Evolutionary conservation across 2,329 filamentous ascomycete genomes (phyloP).

Genomic region (Botrytis squamosa): DNA sequence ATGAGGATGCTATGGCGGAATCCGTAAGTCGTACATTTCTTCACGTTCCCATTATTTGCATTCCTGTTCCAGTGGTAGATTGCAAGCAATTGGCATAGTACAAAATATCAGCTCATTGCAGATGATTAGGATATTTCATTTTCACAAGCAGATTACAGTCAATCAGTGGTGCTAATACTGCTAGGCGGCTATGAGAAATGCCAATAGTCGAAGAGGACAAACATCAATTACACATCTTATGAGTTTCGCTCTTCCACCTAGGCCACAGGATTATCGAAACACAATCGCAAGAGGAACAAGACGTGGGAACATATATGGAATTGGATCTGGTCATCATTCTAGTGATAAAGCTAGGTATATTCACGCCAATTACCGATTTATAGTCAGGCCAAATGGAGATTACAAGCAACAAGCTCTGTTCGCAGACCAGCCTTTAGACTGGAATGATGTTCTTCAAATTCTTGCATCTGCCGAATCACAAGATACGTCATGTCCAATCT

Average conservation of each 20-base stretch:
- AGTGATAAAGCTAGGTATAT: constrained; percentile 90
- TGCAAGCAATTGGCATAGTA: not conserved
- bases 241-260: constrained; percentile 80
- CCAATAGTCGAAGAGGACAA: constrained; percentile 78
- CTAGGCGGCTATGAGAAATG: constrained; percentile 55
- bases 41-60: not conserved
- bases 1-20: constrained; percentile 88
- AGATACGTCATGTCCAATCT: constrained; percentile 87
- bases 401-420: constrained; percentile 81
- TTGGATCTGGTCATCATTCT: constrained; percentile 85
- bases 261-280: constrained; percentile 58
- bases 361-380: constrained; percentile 96
- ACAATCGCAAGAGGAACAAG: constrained; percentile 51
- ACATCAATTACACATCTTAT: constrained; percentile 96
- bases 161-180: constrained; percentile 23
- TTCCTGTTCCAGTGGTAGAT: not conserved
- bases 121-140: not conserved
- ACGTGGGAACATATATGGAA: constrained; percentile 75
- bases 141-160: not conserved
- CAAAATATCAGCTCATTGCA: not conserved
- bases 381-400: constrained; percentile 78
- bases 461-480: constrained; percentile 89
- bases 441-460: constrained; percentile 87
- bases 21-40: constrained; percentile 49
- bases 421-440: constrained; percentile 86